These are phyloP conservation scores for Thalassiosira delicatula DNA, from an alignment of 352 stramenopile species.

Conservation along the genomic window DNA sequence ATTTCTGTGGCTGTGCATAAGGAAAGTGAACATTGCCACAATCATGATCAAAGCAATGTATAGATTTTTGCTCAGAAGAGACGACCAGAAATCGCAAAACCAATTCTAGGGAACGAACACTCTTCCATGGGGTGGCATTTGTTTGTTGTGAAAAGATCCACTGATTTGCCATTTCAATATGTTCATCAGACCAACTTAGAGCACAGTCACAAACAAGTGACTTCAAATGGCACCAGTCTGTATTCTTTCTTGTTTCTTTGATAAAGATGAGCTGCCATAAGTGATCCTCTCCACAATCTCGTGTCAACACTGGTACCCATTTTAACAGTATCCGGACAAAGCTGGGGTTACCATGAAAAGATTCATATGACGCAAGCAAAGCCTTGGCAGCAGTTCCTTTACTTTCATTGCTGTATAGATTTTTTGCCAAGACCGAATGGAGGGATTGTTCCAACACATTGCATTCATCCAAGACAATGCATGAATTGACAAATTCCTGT, in stretches of 20 bases:
- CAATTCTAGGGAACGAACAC: constrained; percentile 42
- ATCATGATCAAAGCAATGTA: constrained; percentile 29
- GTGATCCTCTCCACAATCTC: constrained; percentile 39
- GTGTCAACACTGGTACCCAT: constrained; percentile 69
- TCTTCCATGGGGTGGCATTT: constrained; percentile 41
- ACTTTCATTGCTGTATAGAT: constrained; percentile 17
- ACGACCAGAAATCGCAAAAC: constrained; percentile 58
- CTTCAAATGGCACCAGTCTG: constrained; percentile 48
- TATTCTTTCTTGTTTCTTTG: constrained; percentile 23
- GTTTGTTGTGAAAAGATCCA: constrained; percentile 63
- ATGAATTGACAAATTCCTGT: constrained; percentile 37
- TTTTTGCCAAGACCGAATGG: constrained; percentile 12
- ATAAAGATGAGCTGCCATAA: constrained; percentile 68
- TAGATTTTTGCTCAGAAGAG: constrained; percentile 49
- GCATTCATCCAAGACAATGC: constrained; percentile 21
- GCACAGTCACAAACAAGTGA: constrained; percentile 64
- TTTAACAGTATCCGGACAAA: constrained; percentile 64
- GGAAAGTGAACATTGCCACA: constrained; percentile 7
- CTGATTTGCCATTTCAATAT: constrained; percentile 51
- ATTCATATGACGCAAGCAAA: constrained; percentile 24
- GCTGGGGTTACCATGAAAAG: constrained; percentile 39
- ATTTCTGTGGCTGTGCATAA: constrained; percentile 12
- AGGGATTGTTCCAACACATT: constrained; percentile 45
- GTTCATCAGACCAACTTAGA: constrained; percentile 56
- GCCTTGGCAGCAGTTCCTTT: constrained; percentile 16